Evolutionary conservation across 1,284 basidiomycete species (phyloP).

Genomic region (Singerocomus inundabilis): DNA sequence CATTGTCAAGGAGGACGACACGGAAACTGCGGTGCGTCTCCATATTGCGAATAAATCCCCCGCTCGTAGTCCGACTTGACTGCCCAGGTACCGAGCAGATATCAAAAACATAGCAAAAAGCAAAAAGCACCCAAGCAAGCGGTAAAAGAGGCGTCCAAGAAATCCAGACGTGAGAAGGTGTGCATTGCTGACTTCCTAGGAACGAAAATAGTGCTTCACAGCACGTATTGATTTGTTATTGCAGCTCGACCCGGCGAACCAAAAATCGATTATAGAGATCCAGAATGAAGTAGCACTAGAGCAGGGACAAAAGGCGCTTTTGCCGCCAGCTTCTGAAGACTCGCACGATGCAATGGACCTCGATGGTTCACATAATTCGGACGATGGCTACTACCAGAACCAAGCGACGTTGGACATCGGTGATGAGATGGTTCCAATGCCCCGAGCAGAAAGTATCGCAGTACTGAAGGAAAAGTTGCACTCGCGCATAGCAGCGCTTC

Average conservation of each 20-base stretch:
- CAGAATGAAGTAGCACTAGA: conserved; percentile 51
- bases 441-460: conserved; percentile 62
- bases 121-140: conserved; percentile 79
- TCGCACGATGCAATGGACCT: conserved; percentile 16
- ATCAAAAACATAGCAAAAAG: conserved; percentile 88
- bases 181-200: not conserved
- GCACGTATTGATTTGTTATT: not conserved
- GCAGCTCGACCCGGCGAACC: conserved; percentile 88
- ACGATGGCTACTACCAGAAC: conserved; percentile 28
- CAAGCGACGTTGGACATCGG: conserved; percentile 25
- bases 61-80: not conserved
- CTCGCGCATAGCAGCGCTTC: conserved; percentile 70
- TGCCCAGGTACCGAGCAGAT: conserved; percentile 65
- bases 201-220: not conserved
- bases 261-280: conserved; percentile 78
- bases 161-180: conserved; percentile 84
- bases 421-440: conserved; percentile 61
- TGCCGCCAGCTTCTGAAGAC: not conserved
- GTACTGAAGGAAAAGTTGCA: conserved; percentile 79
- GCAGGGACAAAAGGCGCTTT: conserved; percentile 12
- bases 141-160: conserved; percentile 83
- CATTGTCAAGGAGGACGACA: conserved; percentile 58
- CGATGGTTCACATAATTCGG: conserved; percentile 27
- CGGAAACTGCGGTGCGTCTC: conserved; percentile 16
- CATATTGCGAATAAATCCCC: not conserved